A percentile compares a stretch with the other conserved stretches of the same genome.
These are phyloP conservation scores for Diospyros lotus DNA, from an alignment of 148 eudicot species.

Conservation along the genomic window DNA sequence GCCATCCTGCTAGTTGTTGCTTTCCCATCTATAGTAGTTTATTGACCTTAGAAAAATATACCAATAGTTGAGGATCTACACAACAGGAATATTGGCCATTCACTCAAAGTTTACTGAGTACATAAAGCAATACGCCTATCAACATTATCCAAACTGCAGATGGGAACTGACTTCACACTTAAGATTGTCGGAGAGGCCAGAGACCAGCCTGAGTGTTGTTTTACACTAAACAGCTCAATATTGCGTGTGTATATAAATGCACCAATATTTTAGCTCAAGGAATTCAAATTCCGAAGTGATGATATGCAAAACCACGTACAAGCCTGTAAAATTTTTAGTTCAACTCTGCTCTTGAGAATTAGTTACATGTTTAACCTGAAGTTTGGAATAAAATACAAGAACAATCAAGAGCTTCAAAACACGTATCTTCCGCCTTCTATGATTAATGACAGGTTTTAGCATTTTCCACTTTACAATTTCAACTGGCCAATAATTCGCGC, in stretches of 20 bases:
- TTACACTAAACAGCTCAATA: neutral
- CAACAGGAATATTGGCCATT: neutral
- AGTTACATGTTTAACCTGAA: neutral
- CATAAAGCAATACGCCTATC: neutral
- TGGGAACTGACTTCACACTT: neutral
- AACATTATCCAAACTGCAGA: neutral
- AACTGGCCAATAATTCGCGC: slow-evolving; percentile 12
- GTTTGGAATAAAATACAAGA: neutral
- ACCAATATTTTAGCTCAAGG: neutral
- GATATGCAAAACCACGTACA: neutral
- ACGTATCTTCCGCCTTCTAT: neutral
- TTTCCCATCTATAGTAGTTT: neutral
- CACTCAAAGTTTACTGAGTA: neutral
- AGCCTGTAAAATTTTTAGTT: neutral
- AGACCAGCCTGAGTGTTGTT: neutral
- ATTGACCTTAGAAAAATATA: neutral
- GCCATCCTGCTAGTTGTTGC: neutral
- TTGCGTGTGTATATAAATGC: neutral
- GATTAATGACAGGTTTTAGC: neutral
- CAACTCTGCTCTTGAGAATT: neutral
- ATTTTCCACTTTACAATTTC: neutral
- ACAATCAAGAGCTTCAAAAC: neutral
- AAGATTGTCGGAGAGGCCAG: neutral
- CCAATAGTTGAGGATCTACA: neutral
- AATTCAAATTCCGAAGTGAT: neutral